phyloP scores from a whole-genome alignment of 257 asterid species.

The Salvia rosmarinus region DNA sequence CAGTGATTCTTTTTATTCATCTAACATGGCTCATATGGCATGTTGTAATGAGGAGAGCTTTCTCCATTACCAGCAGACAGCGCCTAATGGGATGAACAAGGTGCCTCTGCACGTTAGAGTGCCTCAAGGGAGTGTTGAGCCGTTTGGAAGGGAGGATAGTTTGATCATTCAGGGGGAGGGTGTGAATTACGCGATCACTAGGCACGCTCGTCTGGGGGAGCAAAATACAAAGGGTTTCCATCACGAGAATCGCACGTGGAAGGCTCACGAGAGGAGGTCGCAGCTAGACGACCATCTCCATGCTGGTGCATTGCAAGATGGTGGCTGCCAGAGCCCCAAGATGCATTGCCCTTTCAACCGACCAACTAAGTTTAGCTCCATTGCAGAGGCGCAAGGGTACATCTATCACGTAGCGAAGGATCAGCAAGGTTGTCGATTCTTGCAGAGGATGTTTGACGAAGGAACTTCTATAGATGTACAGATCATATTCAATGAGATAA shows the following conservation, averaged over 20 bases:
- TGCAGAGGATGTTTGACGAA: conserved; percentile 82
- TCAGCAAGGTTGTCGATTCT: conserved; percentile 91
- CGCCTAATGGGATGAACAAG: conserved; percentile 41
- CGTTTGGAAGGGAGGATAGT: conserved; percentile 45
- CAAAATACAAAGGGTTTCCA: conserved; percentile 29
- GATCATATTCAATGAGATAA: conserved; percentile 70
- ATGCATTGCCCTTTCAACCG: conserved; percentile 40
- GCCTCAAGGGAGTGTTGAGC: conserved; percentile 48
- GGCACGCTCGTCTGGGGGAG: conserved; percentile 39
- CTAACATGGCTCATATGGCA: conserved; percentile 41
- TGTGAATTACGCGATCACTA: conserved; percentile 39
- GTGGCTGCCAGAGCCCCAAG: conserved; percentile 33
- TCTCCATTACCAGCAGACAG: conserved; percentile 35
- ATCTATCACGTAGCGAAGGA: conserved; percentile 68
- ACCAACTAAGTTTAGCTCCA: conserved; percentile 54
- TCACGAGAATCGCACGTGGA: conserved; percentile 40
- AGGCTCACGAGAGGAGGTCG: conserved; percentile 46
- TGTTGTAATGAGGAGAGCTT: conserved; percentile 36
- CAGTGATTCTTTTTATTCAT: conserved; percentile 38
- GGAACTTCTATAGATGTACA: conserved; percentile 72
- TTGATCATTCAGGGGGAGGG: conserved; percentile 49
- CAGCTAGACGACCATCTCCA: conserved; percentile 38
- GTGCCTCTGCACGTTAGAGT: conserved; percentile 40
- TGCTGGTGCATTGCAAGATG: conserved; percentile 37
- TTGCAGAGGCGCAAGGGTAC: conserved; percentile 61